Base-by-base conservation (phyloP, 2,329 filamentous ascomycete genomes). In the Fusarium sp. region DNA sequence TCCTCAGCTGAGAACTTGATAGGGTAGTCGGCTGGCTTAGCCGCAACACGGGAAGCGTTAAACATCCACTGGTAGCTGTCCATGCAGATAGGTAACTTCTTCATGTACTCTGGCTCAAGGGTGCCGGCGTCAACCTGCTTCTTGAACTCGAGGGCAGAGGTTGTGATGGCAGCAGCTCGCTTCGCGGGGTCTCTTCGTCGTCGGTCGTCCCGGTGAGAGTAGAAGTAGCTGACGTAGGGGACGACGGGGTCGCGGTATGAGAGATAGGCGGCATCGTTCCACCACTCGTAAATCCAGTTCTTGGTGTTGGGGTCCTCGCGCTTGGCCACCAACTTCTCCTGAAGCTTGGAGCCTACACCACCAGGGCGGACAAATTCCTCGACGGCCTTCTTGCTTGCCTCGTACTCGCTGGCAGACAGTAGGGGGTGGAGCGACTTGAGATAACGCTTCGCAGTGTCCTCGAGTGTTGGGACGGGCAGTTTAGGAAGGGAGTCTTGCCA, bases 31-130 rank as follows among this genome's bases (percentile, higher is more conserved):
- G 91, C 89, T 18, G 94, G 93, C 79, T 92, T 92, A 61, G 93
- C 93, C 36, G 96, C 92, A 45, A 98, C 91, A 77, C 96, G 92
- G 83, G 90, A 93, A 84, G 90, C 91, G 85, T 99, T 98, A 90
- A 99, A 99, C 96, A 99, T 99, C 90, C 92, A 98, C 86, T 98
- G 88, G 87, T 98, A 98, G 81, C 94, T 96, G 87, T 95, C 95
- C 96, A 99, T 99, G 84, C 95, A 96, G 81, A 98, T 96, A 69
- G 96, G 96, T 68, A 97, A 89, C 85, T 95, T 95, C 87, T 97
- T 97, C 95, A 99, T 98, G 86, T 98, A 98, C 85, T 99, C 96
- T 30, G 96, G 96, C 87, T 99, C 96, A 59, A 99, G 87, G 13
- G 90, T 91, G 75, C 92, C 91, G 48, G 83, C 82, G 81, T 98